Evolutionary conservation across 78 protist species (phyloP).

Genomic region (Mantamonas sphyraenae): DNA sequence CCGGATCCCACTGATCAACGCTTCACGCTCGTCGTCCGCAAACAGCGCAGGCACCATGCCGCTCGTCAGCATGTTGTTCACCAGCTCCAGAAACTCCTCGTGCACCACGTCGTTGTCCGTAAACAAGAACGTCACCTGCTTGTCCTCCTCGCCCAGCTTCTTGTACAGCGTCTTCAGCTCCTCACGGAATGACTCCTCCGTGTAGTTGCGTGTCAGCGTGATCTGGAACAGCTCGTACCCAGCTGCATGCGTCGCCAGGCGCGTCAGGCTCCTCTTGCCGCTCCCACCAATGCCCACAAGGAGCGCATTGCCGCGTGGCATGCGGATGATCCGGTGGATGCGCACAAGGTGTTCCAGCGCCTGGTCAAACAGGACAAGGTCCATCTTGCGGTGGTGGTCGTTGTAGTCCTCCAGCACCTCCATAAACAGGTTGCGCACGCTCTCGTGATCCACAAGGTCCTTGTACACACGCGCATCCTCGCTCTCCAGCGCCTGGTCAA

Average conservation of each 20-base stretch:
- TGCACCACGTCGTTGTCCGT: slow-evolving; percentile 72
- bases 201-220: slow-evolving; percentile 63
- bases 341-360: slow-evolving; percentile 68
- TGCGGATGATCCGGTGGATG: slow-evolving; percentile 58
- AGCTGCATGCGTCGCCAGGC: slow-evolving; percentile 60
- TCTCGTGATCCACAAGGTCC: slow-evolving; percentile 30
- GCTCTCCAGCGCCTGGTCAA: slow-evolving; percentile 17
- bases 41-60: slow-evolving; percentile 82
- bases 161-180: slow-evolving; percentile 60
- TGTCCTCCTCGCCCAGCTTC: slow-evolving; percentile 39
- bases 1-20: slow-evolving; percentile 27
- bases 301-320: slow-evolving; percentile 79
- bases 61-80: slow-evolving; percentile 79
- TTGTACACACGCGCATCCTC: slow-evolving; percentile 43
- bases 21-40: slow-evolving; percentile 64
- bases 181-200: slow-evolving; percentile 61
- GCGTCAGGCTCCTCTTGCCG: slow-evolving; percentile 71
- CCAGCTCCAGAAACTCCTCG: slow-evolving; percentile 67
- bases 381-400: slow-evolving; percentile 23
- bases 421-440: slow-evolving; percentile 13
- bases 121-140: slow-evolving; percentile 58
- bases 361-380: slow-evolving; percentile 75
- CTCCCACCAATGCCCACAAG: slow-evolving; percentile 82
- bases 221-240: slow-evolving; percentile 66
- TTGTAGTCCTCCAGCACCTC: slow-evolving; percentile 63